Evolutionary conservation across 352 stramenopile genomes (phyloP).

Genomic region (Pythium aquatile): DNA sequence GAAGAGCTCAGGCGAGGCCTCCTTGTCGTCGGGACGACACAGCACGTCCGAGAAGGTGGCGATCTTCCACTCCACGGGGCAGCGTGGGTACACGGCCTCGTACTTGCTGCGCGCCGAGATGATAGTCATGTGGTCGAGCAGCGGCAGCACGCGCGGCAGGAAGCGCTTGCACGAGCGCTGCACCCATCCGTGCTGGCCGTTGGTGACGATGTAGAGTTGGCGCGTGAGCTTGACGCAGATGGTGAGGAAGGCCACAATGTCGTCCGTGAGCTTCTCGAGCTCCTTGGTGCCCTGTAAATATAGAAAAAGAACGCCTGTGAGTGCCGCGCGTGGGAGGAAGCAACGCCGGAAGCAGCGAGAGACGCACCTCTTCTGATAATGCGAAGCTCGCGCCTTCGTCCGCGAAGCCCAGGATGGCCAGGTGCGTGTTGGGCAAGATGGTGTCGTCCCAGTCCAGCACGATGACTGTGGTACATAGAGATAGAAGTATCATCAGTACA

Average conservation of each 20-base stretch:
- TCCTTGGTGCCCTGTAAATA: conserved; percentile 19
- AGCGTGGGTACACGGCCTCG: conserved; percentile 50
- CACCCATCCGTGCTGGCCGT: conserved; percentile 68
- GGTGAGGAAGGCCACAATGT: conserved; percentile 48
- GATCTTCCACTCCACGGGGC: conserved; percentile 81
- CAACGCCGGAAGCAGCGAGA: neutral
- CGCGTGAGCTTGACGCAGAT: conserved; percentile 42
- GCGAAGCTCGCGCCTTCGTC: conserved; percentile 48
- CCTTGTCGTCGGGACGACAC: conserved; percentile 27
- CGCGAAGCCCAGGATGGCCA: conserved; percentile 59
- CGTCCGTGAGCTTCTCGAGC: conserved; percentile 34
- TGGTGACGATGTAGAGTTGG: conserved; percentile 65
- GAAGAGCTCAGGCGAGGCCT: conserved; percentile 15
- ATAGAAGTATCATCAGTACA: neutral
- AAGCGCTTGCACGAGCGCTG: conserved; percentile 75
- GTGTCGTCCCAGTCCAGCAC: conserved; percentile 86
- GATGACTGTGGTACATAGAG: conserved; percentile 39
- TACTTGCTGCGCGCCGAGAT: conserved; percentile 68
- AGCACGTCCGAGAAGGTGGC: conserved; percentile 64
- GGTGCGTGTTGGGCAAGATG: conserved; percentile 68
- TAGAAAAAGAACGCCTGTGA: conserved; percentile 7
- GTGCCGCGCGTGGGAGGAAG: too few species aligned
- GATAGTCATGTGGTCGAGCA: conserved; percentile 57
- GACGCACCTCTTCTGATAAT: conserved; percentile 35
- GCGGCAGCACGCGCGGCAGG: conserved; percentile 50